Base-by-base conservation (phyloP, 768 basidiomycete species). In the Xanthoconium purpureum region DNA sequence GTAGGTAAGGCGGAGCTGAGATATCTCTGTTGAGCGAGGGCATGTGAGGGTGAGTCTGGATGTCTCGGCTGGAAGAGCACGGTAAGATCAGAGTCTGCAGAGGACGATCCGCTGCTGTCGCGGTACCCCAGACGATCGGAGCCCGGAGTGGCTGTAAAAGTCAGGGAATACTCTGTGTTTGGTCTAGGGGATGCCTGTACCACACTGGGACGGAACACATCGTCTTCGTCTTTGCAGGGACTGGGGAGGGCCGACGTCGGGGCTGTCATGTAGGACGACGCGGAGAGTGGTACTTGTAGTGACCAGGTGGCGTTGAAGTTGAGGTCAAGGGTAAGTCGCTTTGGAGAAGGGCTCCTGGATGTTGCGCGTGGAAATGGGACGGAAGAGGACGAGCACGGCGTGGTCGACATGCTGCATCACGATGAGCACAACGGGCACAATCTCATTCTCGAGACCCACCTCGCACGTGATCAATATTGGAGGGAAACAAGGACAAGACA, bases 381-480 rank as follows among this genome's bases (percentile, higher is more conserved):
- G 15, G 42, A 43, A 6, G 59, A 58, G 30, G 52, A 33, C 10
- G 20, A 2, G 68, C 54, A 57, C 10, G 43, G 68, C 68, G 66
- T 69, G 68, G 69, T 32, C 54, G 63, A 71, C 68, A 70, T 69
- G 67, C 65, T 65, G 66, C 66, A 69, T 18, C 54, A 46, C 46
- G 48, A 54, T 52, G 44, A 46, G 52, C 17, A 14, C 30, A 33
- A 17, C 42, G 32, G 24, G 56, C 40, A 53, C 30, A 32, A 5
- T 11, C 28, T 30, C 36, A n/a, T 36, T 32, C 8, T 52, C n/a
- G 24, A 36, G 33, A 66, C 62, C 47, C 56, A 67, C 56, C 52
- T 52, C 35, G 57, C 67, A 68, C 67, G 67, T 68, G 67, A 68
- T 56, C 65, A 67, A 59, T 55, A 64, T 61, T 52, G 37, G 28